These are phyloP conservation scores for Penicillium manginii DNA, from an alignment of 495 filamentous ascomycete genomes.

Conservation along the genomic window DNA sequence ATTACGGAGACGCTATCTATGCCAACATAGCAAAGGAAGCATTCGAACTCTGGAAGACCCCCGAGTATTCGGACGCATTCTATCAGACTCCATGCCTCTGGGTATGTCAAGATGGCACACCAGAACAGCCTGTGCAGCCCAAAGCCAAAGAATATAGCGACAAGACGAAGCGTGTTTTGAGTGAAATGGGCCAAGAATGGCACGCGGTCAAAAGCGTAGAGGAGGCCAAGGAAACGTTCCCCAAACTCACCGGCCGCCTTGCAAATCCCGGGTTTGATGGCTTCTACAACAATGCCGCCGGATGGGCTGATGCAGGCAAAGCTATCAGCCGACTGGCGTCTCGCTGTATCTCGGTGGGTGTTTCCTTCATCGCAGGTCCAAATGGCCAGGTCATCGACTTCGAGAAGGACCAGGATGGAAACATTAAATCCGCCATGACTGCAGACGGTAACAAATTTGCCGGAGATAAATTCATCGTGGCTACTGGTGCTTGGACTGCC, in stretches of 20 bases:
- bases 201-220: constrained; percentile 38
- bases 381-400: constrained; percentile 34
- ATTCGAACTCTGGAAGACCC: constrained; percentile 64
- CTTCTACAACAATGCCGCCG: constrained; percentile 69
- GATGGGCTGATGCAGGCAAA: constrained; percentile 78
- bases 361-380: constrained; percentile 35
- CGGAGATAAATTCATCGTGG: constrained; percentile 73
- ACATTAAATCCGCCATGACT: constrained; percentile 26
- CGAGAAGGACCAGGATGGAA: constrained; percentile 38
- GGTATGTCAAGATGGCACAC: constrained; percentile 29
- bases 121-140: constrained; percentile 44
- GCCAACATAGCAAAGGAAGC: constrained; percentile 65
- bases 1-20: constrained; percentile 73
- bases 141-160: constrained; percentile 41
- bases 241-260: constrained; percentile 43
- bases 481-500: constrained; percentile 80
- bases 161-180: constrained; percentile 43
- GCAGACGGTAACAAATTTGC: constrained; percentile 50
- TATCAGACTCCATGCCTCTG: constrained; percentile 37
- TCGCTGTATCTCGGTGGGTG: constrained; percentile 33
- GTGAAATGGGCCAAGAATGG: constrained; percentile 40
- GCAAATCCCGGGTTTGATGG: constrained; percentile 62
- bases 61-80: constrained; percentile 36
- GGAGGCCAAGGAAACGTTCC: constrained; percentile 45
- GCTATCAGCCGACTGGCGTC: constrained; percentile 61